These are phyloP conservation scores for Chalara sp. DNA, from an alignment of 2,329 filamentous ascomycete genomes.

Conservation along the genomic window DNA sequence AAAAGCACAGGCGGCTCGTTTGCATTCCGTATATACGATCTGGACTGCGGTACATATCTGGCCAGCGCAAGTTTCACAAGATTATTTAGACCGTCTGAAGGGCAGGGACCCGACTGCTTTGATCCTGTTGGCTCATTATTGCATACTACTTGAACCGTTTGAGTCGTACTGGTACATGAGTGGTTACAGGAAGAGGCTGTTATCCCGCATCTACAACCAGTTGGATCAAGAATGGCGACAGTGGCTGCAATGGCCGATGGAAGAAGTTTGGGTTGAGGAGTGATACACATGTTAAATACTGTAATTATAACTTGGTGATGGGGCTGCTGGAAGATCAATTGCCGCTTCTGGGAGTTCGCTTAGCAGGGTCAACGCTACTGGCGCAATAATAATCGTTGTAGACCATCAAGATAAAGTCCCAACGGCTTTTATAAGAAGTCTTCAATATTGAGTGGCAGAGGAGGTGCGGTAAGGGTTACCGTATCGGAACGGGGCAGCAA, in stretches of 20 bases:
- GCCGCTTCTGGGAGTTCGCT: too few relatives aligned
- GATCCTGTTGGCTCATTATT: conserved; percentile 32
- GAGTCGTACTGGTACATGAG: conserved; percentile 32
- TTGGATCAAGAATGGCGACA: conserved; percentile 2
- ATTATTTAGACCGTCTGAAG: conserved; percentile 27
- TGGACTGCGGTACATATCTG: conserved; percentile 26
- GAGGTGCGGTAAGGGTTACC: too few relatives aligned
- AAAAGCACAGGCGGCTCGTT: conserved; percentile 24
- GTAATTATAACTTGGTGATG: too few relatives aligned
- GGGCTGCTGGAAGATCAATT: too few relatives aligned
- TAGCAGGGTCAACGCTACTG: too few relatives aligned
- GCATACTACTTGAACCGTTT: conserved; percentile 27
- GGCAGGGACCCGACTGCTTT: conserved; percentile 28
- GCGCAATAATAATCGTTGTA: too few relatives aligned
- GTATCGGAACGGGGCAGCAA: too few relatives aligned
- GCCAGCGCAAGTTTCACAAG: conserved; percentile 29
- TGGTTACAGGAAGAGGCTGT: conserved; percentile 3
- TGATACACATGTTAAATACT: too few relatives aligned
- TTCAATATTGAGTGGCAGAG: too few relatives aligned
- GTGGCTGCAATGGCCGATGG: conserved; percentile 4
- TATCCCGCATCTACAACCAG: conserved; percentile 3
- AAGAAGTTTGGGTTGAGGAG: background rate
- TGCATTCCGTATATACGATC: conserved; percentile 25
- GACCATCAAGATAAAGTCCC: too few relatives aligned
- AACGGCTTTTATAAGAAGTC: too few relatives aligned